A percentile compares a stretch with the other conserved stretches of the same genome.
Evolutionary conservation across 176 grass and related monocot genomes (phyloP).

Genomic region (Chrysopogon serrulatus): DNA sequence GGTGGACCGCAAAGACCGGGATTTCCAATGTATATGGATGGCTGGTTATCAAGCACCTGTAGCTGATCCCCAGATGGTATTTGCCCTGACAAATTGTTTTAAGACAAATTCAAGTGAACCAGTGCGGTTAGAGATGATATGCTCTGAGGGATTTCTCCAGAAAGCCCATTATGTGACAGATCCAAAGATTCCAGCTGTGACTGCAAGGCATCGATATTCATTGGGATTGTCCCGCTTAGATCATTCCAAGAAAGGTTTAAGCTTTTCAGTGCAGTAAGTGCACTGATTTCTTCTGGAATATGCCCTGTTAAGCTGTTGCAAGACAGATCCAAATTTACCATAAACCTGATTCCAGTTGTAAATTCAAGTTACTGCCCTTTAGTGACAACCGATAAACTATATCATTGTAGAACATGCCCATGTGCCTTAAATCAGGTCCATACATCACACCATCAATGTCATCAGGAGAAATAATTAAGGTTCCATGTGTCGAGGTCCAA

Average conservation of each 20-base stretch:
- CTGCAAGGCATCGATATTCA: neutral
- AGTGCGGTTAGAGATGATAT: neutral
- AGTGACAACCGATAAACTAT: neutral
- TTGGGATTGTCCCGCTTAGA: neutral
- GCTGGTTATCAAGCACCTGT: neutral
- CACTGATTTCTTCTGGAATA: neutral
- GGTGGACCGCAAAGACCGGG: constrained; percentile 18
- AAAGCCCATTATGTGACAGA: neutral
- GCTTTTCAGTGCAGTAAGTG: neutral
- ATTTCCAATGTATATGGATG: constrained; percentile 19
- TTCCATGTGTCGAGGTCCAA: no score
- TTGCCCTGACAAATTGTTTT: neutral
- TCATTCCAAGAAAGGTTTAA: constrained; percentile 23
- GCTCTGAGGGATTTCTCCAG: neutral
- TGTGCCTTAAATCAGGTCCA: no score
- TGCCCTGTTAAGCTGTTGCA: neutral
- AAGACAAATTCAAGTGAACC: neutral
- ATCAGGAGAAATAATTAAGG: no score
- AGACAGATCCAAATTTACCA: neutral
- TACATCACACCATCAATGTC: no score
- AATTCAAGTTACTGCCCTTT: constrained; percentile 18
- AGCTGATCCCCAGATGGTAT: constrained; percentile 9
- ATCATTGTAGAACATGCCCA: neutral
- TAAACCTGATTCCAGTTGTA: neutral
- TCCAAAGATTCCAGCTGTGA: neutral